These are phyloP conservation scores for Fusarium graminum DNA, from an alignment of 2,329 filamentous ascomycete species.

Conservation along the genomic window DNA sequence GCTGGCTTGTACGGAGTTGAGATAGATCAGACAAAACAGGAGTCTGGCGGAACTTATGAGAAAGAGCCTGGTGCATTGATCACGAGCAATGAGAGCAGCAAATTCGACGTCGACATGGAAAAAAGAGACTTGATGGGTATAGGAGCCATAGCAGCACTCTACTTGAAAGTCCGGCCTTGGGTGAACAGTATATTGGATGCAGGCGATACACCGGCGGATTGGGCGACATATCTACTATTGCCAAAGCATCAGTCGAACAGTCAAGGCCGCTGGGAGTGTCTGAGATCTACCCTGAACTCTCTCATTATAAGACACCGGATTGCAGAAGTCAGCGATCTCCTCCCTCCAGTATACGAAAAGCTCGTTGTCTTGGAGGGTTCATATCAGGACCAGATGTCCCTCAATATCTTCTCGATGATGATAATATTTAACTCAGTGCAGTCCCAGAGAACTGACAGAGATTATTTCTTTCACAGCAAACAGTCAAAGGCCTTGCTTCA, in stretches of 20 bases:
- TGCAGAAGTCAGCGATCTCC: slow-evolving; percentile 74
- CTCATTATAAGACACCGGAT: slow-evolving; percentile 85
- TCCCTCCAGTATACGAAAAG: slow-evolving; percentile 80
- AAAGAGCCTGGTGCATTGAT: not conserved
- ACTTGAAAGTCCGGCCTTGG: slow-evolving; percentile 84
- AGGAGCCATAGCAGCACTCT: slow-evolving; percentile 75
- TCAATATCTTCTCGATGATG: slow-evolving; percentile 88
- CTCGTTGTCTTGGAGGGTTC: slow-evolving; percentile 82
- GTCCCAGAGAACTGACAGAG: slow-evolving; percentile 83
- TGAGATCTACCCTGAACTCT: slow-evolving; percentile 78
- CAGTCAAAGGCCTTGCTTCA: slow-evolving; percentile 76
- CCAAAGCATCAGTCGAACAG: slow-evolving; percentile 64
- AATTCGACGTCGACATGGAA: slow-evolving; percentile 64
- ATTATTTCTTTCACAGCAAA: slow-evolving; percentile 88
- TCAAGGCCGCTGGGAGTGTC: slow-evolving; percentile 70
- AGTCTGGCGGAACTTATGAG: not conserved
- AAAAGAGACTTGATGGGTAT: slow-evolving; percentile 75
- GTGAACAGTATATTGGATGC: slow-evolving; percentile 68
- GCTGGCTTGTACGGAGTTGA: slow-evolving; percentile 81
- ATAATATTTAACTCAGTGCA: slow-evolving; percentile 89
- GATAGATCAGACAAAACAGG: slow-evolving; percentile 8
- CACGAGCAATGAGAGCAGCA: slow-evolving; percentile 2
- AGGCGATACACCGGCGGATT: slow-evolving; percentile 72
- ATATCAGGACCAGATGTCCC: slow-evolving; percentile 83
- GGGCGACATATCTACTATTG: slow-evolving; percentile 79